These are phyloP conservation scores for Leishmania martiniquensis DNA, from an alignment of 208 protist genomes.

Conservation along the genomic window DNA sequence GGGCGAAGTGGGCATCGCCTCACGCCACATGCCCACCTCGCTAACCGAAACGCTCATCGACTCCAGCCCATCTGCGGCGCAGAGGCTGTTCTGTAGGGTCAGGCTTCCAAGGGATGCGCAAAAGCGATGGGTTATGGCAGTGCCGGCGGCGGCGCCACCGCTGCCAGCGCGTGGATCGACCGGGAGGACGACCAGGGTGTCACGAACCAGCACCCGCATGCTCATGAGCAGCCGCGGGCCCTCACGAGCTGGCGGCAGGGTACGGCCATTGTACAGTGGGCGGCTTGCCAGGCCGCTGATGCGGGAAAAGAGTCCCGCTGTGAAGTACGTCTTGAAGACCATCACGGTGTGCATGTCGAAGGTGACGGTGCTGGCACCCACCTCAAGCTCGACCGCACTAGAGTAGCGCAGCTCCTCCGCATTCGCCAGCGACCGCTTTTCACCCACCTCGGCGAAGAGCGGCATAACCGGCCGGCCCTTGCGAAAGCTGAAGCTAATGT, in stretches of 20 bases:
- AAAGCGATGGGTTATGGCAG: slow-evolving; percentile 38
- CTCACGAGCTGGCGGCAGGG: slow-evolving; percentile 39
- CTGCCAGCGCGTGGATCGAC: slow-evolving; percentile 52
- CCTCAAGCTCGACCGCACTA: slow-evolving; percentile 63
- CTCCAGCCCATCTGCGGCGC: slow-evolving; percentile 56
- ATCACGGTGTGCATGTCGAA: slow-evolving; percentile 78
- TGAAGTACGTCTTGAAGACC: slow-evolving; percentile 77
- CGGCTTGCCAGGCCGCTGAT: slow-evolving; percentile 52
- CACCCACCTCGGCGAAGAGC: slow-evolving; percentile 57
- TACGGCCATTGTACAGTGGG: slow-evolving; percentile 77
- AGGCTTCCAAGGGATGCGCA: slow-evolving; percentile 55
- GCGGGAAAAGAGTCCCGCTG: slow-evolving; percentile 65
- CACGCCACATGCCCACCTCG: slow-evolving; percentile 60
- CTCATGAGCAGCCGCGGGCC: slow-evolving; percentile 73
- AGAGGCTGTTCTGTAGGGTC: slow-evolving; percentile 68
- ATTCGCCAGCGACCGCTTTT: slow-evolving; percentile 66
- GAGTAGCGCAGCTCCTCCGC: slow-evolving; percentile 79
- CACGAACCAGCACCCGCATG: slow-evolving; percentile 62
- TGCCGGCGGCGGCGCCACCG: not conserved
- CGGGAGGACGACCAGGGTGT: slow-evolving; percentile 65
- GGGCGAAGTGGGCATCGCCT: slow-evolving; percentile 1
- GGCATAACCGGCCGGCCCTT: slow-evolving; percentile 78
- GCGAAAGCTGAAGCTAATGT: slow-evolving; percentile 73
- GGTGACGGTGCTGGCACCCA: slow-evolving; percentile 63
- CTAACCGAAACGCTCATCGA: slow-evolving; percentile 69